These are phyloP conservation scores for Cucurbita ficifolia DNA, from an alignment of 306 rosid genomes.

Conservation along the genomic window DNA sequence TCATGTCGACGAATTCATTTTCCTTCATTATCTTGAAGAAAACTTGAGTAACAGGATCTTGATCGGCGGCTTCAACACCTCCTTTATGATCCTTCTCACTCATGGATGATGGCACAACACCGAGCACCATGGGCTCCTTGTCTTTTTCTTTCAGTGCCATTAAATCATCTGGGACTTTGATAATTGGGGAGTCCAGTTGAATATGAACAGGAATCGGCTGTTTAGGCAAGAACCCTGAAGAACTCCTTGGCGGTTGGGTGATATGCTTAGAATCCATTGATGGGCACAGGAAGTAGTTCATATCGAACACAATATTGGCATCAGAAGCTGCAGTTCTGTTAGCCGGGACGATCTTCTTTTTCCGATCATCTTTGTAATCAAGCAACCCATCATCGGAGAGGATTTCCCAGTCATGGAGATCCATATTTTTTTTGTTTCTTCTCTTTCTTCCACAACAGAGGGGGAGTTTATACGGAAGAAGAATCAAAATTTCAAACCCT, in stretches of 20 bases:
- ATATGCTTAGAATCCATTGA: slow-evolving; percentile 24
- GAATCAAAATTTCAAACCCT: not conserved
- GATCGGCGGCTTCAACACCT: slow-evolving; percentile 26
- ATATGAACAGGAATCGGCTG: slow-evolving; percentile 26
- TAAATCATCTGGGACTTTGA: not conserved
- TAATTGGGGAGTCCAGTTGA: slow-evolving; percentile 22
- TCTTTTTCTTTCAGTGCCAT: slow-evolving; percentile 3
- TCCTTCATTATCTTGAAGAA: slow-evolving; percentile 47
- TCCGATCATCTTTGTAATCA: slow-evolving; percentile 30
- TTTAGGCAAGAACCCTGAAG: slow-evolving; percentile 12
- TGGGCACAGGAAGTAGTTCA: slow-evolving; percentile 40
- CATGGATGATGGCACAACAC: slow-evolving; percentile 6
- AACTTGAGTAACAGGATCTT: slow-evolving; percentile 33
- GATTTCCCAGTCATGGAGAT: slow-evolving; percentile 62
- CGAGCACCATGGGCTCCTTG: not conserved
- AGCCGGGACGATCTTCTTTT: slow-evolving; percentile 15
- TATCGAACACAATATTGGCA: slow-evolving; percentile 21
- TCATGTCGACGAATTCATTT: slow-evolving; percentile 70
- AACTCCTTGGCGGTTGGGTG: slow-evolving; percentile 1
- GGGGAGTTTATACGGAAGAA: not conserved
- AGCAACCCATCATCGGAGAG: slow-evolving; percentile 44
- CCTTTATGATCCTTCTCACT: not conserved
- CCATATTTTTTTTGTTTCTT: slow-evolving; percentile 21
- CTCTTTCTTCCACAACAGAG: not conserved
- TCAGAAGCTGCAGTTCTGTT: slow-evolving; percentile 13